Percentiles rank a stretch among this genome's conserved stretches.
These are phyloP conservation scores for Nakataea oryzae DNA, from an alignment of 2,329 filamentous ascomycete species.

Conservation along the genomic window DNA sequence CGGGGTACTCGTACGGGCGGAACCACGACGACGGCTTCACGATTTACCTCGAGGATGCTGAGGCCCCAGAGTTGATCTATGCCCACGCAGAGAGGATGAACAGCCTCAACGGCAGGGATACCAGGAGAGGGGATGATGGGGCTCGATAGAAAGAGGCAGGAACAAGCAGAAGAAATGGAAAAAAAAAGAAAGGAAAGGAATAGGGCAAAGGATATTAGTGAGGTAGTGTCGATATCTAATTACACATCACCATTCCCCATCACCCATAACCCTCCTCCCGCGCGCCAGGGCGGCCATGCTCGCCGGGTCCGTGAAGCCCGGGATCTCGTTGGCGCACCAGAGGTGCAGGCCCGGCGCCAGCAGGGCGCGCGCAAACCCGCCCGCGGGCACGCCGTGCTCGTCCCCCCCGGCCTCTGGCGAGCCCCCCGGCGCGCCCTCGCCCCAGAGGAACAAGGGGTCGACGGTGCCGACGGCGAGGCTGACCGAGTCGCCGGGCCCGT, in stretches of 20 bases:
- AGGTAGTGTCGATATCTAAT: too few species aligned
- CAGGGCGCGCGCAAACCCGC: slow-evolving; percentile 26
- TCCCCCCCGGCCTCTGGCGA: slow-evolving; percentile 2
- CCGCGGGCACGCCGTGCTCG: slow-evolving; percentile 10
- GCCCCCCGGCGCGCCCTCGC: slow-evolving; percentile 12
- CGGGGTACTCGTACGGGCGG: slow-evolving; percentile 37
- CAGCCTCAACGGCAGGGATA: slow-evolving; percentile 12
- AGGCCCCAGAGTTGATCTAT: slow-evolving; percentile 53
- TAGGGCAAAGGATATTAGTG: too few species aligned
- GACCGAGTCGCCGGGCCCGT: slow-evolving; percentile 14
- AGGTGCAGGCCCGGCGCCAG: slow-evolving; percentile 25
- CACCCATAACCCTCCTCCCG: neutral
- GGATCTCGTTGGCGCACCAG: slow-evolving; percentile 33
- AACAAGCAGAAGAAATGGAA: too few species aligned
- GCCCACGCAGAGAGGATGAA: slow-evolving; percentile 30
- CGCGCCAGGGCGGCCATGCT: neutral
- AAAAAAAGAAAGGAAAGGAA: too few species aligned
- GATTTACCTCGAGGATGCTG: slow-evolving; percentile 53
- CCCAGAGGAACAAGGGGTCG: slow-evolving; percentile 30
- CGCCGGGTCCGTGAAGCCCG: slow-evolving; percentile 32
- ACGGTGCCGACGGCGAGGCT: slow-evolving; percentile 31
- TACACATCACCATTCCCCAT: neutral
- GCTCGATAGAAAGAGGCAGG: too few species aligned
- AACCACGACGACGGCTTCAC: slow-evolving; percentile 48
- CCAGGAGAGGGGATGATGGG: neutral